Evolutionary conservation across 1,284 basidiomycete genomes (phyloP), one percentile per base, ranked within the genome.

Genomic region (Rhodotorula sp.): DNA sequence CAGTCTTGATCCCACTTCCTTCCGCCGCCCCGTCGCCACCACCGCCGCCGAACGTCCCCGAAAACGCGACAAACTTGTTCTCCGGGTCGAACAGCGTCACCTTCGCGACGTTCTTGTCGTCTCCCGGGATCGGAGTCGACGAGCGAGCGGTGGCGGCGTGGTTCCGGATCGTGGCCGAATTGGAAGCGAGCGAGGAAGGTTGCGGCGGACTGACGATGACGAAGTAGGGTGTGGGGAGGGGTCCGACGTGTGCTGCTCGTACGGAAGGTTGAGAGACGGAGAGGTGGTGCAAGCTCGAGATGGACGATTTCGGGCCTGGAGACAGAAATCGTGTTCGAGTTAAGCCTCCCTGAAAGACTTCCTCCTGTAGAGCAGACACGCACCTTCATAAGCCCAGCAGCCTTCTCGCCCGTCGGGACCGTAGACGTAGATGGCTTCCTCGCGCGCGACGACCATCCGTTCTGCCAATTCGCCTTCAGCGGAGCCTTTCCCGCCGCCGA

Each of bases 381-480:
- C 68, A 90, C 93, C 93, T 84, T 97, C 93, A 79, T 93, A 93
- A 0, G 95, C 95, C 78, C 90, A 92, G 72, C 91, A 94, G 0
- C 90, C 87, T 2, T 92, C 90, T 66, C 94, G 84, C 0, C 92
- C 93, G 31, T 95, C 91, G 0, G 87, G 86, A 0, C 90, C 89
- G 79, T 92, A 93, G 14, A 92, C 84, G 78, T 96, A 97, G 56
- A 98, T 89, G 2, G 94, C 95, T 78, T 98, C 96, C 65, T 97
- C 92, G 67, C 91, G 84, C 0, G 94, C 96, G 3, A 98, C 87
- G 18, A 96, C 86, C 77, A 98, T 88, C 79, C 92, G 58, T 31
- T 69, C 67, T n/a, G 46, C 62, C 52, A 52, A 57, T 58, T 65
- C 61, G 15, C 57, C 62, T 18, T 59, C 72, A 15, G 15, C 49